A percentile compares a stretch with the other conserved stretches of the same genome.
Evolutionary conservation across 2,329 filamentous ascomycete genomes (phyloP).

Genomic region (Colletotrichum limetticola): DNA sequence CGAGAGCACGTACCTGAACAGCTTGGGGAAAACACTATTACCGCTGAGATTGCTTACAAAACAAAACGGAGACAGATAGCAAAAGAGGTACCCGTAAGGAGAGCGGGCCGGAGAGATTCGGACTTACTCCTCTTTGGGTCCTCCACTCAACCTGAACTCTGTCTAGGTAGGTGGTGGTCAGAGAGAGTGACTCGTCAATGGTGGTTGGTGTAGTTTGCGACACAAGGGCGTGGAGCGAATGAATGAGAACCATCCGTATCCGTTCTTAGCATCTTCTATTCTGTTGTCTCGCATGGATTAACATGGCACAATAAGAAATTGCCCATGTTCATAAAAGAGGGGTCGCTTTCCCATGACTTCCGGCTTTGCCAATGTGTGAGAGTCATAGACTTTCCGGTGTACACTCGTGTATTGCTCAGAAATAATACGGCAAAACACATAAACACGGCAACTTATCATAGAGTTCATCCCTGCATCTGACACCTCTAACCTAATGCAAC

Average conservation of each 20-base stretch:
- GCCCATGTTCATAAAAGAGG: constrained; percentile 6
- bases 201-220: neutral
- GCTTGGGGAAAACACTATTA: too few relatives aligned
- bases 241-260: neutral
- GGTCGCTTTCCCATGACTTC: neutral
- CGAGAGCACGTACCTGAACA: neutral
- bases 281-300: neutral
- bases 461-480: neutral
- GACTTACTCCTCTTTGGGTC: neutral
- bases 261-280: neutral
- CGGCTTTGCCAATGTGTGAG: neutral
- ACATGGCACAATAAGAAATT: neutral
- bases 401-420: neutral
- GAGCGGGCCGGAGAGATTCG: neutral
- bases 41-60: neutral
- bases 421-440: neutral
- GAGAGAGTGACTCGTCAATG: neutral
- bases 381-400: neutral
- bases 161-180: neutral
- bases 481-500: neutral
- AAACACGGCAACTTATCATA: neutral
- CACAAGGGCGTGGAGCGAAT: neutral
- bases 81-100: neutral
- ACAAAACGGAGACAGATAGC: neutral
- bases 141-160: neutral